A percentile compares a stretch with the other conserved stretches of the same genome.
These are phyloP conservation scores for Eucalyptus polybractea DNA, from an alignment of 345 rosid species.

Conservation along the genomic window DNA sequence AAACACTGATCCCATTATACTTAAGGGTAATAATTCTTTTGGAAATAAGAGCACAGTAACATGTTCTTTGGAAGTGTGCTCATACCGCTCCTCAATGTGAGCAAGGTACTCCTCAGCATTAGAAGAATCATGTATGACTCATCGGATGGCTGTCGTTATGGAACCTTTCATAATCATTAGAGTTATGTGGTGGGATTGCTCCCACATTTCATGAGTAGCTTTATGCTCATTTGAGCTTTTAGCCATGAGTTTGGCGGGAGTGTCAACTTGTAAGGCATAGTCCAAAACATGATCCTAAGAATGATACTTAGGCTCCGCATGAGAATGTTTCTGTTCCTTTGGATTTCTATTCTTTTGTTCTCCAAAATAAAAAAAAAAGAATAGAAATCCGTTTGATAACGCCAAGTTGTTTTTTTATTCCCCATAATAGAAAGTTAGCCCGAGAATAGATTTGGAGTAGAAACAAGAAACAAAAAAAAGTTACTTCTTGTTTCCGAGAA, in stretches of 20 bases:
- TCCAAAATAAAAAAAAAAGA: fast-evolving
- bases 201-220: neutral
- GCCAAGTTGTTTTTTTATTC: no score
- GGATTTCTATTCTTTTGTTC: no score
- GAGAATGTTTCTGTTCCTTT: fast-evolving
- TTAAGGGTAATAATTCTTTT: neutral
- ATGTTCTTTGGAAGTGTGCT: neutral
- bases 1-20: neutral
- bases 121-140: neutral
- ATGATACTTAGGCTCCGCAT: neutral
- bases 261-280: neutral
- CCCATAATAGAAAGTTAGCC: no score
- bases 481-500: fast-evolving
- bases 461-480: no score
- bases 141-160: neutral
- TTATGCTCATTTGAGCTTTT: neutral
- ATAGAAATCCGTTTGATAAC: no score
- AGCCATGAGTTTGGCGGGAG: neutral
- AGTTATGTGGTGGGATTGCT: neutral
- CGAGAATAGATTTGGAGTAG: no score
- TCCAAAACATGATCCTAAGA: neutral
- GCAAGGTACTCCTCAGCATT: neutral
- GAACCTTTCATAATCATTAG: neutral
- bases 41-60: neutral
- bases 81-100: neutral